phyloP scores from a whole-genome alignment of 345 rosid species.

The Dipteronia dyeriana region DNA sequence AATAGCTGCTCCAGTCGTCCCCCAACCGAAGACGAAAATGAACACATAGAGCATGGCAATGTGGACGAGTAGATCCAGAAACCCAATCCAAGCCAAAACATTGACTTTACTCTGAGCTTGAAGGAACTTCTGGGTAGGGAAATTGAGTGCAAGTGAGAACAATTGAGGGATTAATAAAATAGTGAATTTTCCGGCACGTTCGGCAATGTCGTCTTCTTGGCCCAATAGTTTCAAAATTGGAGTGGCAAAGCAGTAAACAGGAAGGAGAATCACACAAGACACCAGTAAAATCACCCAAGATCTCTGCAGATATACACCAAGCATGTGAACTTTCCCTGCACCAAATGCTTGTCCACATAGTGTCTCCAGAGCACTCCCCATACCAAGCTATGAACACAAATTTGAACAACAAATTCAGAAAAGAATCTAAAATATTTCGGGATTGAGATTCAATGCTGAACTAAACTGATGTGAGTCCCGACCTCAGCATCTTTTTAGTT shows the following conservation, averaged over 20 bases:
- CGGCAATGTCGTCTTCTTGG: constrained; percentile 52
- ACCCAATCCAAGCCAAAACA: constrained; percentile 58
- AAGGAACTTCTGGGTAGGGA: constrained; percentile 70
- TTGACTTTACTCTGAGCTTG: constrained; percentile 80
- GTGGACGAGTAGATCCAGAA: constrained; percentile 44
- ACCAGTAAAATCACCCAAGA: constrained; percentile 65
- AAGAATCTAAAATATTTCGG: too few relatives aligned
- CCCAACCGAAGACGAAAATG: constrained; percentile 45
- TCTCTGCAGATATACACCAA: constrained; percentile 81
- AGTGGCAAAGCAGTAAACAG: constrained; percentile 62
- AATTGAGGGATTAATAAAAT: constrained; percentile 55
- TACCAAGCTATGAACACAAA: constrained; percentile 61
- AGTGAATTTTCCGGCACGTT: constrained; percentile 62
- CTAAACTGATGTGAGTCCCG: too few relatives aligned
- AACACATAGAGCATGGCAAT: constrained; percentile 51
- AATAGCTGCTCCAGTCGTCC: constrained; percentile 64
- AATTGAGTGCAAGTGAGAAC: constrained; percentile 65
- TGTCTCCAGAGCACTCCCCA: constrained; percentile 94
- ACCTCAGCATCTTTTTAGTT: too few relatives aligned
- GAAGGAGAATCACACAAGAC: constrained; percentile 48
- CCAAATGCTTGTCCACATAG: constrained; percentile 94
- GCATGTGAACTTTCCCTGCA: constrained; percentile 71
- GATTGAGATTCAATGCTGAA: too few relatives aligned
- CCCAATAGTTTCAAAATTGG: constrained; percentile 65
- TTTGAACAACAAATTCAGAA: not conserved